These are phyloP conservation scores for Vicia sativa DNA, from an alignment of 306 rosid species.

Conservation along the genomic window DNA sequence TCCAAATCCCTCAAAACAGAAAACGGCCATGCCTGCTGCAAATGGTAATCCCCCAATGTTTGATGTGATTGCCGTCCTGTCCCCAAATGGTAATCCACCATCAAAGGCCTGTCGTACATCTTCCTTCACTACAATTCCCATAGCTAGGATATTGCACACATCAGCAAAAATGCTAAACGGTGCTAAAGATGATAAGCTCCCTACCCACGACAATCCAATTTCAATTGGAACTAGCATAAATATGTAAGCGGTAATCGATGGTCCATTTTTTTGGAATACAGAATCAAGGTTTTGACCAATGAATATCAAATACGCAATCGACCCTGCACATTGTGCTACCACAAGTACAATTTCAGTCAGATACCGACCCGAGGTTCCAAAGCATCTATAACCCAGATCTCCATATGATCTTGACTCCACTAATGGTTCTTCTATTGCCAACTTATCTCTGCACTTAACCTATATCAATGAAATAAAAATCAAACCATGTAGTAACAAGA, in stretches of 20 bases:
- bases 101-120: constrained; percentile 53
- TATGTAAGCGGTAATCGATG: constrained; percentile 48
- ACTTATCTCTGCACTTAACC: constrained; percentile 73
- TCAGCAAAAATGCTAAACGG: constrained; percentile 93
- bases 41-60: constrained; percentile 81
- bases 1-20: constrained; percentile 88
- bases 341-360: constrained; percentile 64
- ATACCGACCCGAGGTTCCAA: constrained; percentile 72
- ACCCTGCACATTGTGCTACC: constrained; percentile 71
- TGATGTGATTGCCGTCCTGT: constrained; percentile 71
- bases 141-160: constrained; percentile 72
- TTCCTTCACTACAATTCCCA: constrained; percentile 77
- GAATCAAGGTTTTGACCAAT: constrained; percentile 78
- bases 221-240: constrained; percentile 65
- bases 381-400: constrained; percentile 69
- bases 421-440: constrained; percentile 57
- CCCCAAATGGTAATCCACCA: constrained; percentile 55
- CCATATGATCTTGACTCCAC: constrained; percentile 60
- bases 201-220: constrained; percentile 79
- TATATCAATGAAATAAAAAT: constrained; percentile 37
- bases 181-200: constrained; percentile 68
- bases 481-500: constrained; percentile 15
- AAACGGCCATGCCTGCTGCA: constrained; percentile 87
- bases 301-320: constrained; percentile 81
- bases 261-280: constrained; percentile 46